These are phyloP conservation scores for Triticum dicoccoides DNA, from an alignment of 176 grass and related monocot genomes.

Conservation along the genomic window DNA sequence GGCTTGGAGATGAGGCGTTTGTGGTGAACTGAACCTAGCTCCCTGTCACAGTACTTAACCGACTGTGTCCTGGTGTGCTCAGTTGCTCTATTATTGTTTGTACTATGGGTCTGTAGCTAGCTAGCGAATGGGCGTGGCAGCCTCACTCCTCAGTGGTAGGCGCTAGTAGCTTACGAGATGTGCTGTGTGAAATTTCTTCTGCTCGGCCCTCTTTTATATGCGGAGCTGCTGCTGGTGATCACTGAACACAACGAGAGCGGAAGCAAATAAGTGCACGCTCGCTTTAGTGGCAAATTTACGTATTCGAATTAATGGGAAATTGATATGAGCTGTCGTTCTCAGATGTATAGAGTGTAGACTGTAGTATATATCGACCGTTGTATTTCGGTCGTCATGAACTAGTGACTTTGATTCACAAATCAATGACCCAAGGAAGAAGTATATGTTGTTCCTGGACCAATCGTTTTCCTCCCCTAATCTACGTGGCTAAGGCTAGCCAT, in stretches of 20 bases:
- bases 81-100: slow-evolving; percentile 19
- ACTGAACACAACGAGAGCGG: background rate
- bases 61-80: background rate
- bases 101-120: background rate
- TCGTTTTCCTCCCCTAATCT: too few species aligned
- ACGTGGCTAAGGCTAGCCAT: too few species aligned
- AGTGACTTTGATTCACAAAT: background rate
- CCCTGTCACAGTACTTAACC: background rate
- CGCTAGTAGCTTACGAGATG: background rate
- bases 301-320: background rate
- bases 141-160: background rate
- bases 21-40: background rate
- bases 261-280: background rate
- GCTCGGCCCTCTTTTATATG: slow-evolving; percentile 33
- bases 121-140: background rate
- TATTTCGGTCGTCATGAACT: background rate
- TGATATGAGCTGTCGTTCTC: background rate
- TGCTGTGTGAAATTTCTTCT: background rate
- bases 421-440: too few species aligned
- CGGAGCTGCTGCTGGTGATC: background rate
- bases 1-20: background rate
- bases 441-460: too few species aligned
- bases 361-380: background rate
- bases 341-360: background rate
- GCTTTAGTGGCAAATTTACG: slow-evolving; percentile 2